Evolutionary conservation across 1,139 yeast genomes (phyloP).

Genomic region (Entelexis paramagnoliae): DNA sequence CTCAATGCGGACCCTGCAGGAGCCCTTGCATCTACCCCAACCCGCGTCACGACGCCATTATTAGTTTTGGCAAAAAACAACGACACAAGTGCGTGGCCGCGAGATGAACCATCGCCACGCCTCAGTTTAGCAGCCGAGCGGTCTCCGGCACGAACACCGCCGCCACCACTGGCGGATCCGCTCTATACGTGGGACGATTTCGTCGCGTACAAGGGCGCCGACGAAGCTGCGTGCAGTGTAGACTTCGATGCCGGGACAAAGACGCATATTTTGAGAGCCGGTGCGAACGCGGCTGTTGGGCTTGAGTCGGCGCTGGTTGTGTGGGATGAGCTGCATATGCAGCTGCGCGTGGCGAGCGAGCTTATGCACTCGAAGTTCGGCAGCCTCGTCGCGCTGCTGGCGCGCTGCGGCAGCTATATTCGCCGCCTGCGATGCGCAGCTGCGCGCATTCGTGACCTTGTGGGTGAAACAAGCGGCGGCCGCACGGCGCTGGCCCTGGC

Average conservation of each 20-base stretch:
- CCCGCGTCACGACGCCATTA: not conserved
- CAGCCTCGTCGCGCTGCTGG: slow-evolving; percentile 17
- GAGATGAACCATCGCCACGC: not conserved
- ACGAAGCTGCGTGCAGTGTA: not conserved
- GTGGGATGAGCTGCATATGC: slow-evolving; percentile 7
- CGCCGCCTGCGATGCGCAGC: slow-evolving; percentile 26
- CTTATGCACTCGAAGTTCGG: not conserved
- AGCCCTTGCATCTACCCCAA: slow-evolving; percentile 2
- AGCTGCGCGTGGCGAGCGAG: not conserved
- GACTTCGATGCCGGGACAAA: not conserved
- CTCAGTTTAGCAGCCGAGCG: too few relatives aligned
- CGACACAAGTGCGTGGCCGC: not conserved
- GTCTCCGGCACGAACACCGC: too few relatives aligned
- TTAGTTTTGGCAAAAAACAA: not conserved
- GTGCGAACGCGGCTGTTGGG: slow-evolving; percentile 9
- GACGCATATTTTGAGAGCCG: slow-evolving; percentile 3
- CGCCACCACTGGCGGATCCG: too few relatives aligned
- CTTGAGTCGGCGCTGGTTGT: not conserved
- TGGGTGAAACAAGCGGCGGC: slow-evolving; percentile 15
- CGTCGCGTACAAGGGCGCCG: not conserved
- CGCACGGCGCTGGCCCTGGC: slow-evolving; percentile 28
- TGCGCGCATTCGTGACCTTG: slow-evolving; percentile 5
- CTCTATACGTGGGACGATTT: not conserved
- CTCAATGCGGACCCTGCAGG: slow-evolving; percentile 4
- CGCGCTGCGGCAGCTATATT: slow-evolving; percentile 26